These are phyloP conservation scores for Purshia tridentata DNA, from an alignment of 306 rosid species.

Conservation along the genomic window DNA sequence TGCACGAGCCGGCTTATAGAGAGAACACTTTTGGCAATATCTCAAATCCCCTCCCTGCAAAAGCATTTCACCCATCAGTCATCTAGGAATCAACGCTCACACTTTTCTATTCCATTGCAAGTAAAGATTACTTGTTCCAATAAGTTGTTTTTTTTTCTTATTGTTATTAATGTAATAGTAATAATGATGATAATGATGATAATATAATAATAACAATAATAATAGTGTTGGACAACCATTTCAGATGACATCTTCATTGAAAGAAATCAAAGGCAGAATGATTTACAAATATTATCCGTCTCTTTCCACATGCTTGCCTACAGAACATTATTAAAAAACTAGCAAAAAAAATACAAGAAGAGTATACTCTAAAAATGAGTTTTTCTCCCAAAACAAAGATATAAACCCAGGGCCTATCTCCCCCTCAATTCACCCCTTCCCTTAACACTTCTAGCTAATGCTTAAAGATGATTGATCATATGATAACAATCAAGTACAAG, in stretches of 20 bases:
- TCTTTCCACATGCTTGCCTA: background rate
- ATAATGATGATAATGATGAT: too few relatives aligned
- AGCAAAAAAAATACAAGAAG: background rate
- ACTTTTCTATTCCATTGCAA: background rate
- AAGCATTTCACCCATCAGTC: slow-evolving; percentile 12
- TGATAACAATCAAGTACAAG: background rate
- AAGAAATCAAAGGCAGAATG: background rate
- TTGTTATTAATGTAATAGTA: too few relatives aligned
- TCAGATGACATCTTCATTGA: background rate
- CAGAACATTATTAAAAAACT: background rate
- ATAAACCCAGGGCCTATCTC: background rate
- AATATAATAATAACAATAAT: background rate
- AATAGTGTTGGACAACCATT: background rate
- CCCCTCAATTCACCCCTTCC: background rate
- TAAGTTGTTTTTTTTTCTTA: background rate
- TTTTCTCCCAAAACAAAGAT: background rate
- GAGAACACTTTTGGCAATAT: slow-evolving; percentile 95
- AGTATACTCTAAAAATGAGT: background rate
- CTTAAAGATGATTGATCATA: background rate
- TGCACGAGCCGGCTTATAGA: slow-evolving; percentile 93
- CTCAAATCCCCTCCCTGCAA: slow-evolving; percentile 95
- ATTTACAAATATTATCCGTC: background rate
- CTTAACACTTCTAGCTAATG: background rate
- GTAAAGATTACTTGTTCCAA: background rate
- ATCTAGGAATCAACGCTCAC: slow-evolving; percentile 7